These are phyloP conservation scores for Hemileia vastatrix DNA, from an alignment of 1,284 basidiomycete species.

Conservation along the genomic window DNA sequence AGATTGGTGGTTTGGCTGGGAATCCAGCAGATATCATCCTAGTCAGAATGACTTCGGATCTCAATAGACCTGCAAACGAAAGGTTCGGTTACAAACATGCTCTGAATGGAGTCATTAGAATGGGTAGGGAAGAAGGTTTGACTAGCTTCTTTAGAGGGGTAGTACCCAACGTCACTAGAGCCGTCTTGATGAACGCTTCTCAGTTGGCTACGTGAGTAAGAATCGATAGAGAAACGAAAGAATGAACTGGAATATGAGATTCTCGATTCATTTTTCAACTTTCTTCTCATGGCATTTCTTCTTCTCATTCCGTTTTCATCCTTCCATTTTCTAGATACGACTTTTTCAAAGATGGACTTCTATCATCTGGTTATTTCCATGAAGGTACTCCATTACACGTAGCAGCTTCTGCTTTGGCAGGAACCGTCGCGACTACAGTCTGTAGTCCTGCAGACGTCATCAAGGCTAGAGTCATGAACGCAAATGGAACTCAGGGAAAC, in stretches of 20 bases:
- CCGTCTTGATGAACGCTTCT: constrained; percentile 50
- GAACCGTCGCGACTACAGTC: constrained; percentile 51
- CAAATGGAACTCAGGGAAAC: constrained; percentile 24
- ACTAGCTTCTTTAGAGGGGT: constrained; percentile 48
- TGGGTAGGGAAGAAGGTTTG: constrained; percentile 48
- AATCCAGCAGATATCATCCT: constrained; percentile 61
- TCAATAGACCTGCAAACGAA: constrained; percentile 36
- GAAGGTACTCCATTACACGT: constrained; percentile 50
- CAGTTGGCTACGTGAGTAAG: constrained; percentile 34
- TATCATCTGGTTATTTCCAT: constrained; percentile 42
- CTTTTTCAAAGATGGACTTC: constrained; percentile 50
- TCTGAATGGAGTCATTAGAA: constrained; percentile 47
- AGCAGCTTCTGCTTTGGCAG: constrained; percentile 48
- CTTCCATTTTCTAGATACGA: constrained; percentile 44
- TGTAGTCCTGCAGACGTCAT: constrained; percentile 50
- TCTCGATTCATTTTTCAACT: neutral
- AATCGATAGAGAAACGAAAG: neutral
- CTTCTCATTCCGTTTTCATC: neutral
- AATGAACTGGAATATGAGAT: neutral
- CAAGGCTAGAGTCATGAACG: constrained; percentile 50
- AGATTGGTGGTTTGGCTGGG: constrained; percentile 67
- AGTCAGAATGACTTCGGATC: constrained; percentile 47
- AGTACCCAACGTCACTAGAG: constrained; percentile 49
- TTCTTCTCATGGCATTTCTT: no score
- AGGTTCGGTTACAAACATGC: constrained; percentile 45